Base-by-base conservation (phyloP, 164 flowering plant genomes). In the Echeveria elegans region DNA sequence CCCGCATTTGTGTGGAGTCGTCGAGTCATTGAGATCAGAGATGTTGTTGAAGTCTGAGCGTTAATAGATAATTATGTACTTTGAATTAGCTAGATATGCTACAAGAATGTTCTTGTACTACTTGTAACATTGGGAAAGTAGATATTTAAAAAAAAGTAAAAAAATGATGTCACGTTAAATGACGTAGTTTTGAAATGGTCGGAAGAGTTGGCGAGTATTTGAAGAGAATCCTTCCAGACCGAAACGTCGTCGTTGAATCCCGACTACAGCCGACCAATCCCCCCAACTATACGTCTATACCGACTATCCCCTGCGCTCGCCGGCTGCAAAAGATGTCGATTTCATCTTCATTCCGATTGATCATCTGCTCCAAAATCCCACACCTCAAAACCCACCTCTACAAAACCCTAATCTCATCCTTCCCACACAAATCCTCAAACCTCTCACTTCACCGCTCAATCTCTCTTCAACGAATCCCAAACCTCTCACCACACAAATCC, bases 381-480 rank as follows among this genome's bases (percentile, higher is more conserved):
- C 52, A 47, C 52, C 56, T n/a, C 67, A 19, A 67, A 60, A 48
- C 48, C 24, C 47, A 65, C 40, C 14, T 72, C 68, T 32, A 32
- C 61, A 63, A 71, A 47, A 70, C 69, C 76, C 68, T 58, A 63
- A 66, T 73, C 30, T 68, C 71, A 38, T 68, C 62, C 21, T 45
- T 61, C n/a, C 53, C 58, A 41, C 70, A 45, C 40, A 31, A n/a
- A 59, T 74, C 78, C 58, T 43, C 69, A 61, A 66, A 67, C 38
- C 68, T 72, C 75, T 64, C 72, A 30, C 62, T 63, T 14, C 58
- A 40, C 71, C 76, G 68, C 66, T 60, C 80, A 40, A 78, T 83
- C 66, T 71, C 83, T 4, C 77, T 83, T 71, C 78, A 86, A 66
- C 73, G 78, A 64, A 43, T 86, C 32, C 76, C 37, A 34, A 34